A percentile compares a stretch with the other conserved stretches of the same genome.
Evolutionary conservation across 2,329 filamentous ascomycete species (phyloP).

Genomic region (Venturia pyrina): DNA sequence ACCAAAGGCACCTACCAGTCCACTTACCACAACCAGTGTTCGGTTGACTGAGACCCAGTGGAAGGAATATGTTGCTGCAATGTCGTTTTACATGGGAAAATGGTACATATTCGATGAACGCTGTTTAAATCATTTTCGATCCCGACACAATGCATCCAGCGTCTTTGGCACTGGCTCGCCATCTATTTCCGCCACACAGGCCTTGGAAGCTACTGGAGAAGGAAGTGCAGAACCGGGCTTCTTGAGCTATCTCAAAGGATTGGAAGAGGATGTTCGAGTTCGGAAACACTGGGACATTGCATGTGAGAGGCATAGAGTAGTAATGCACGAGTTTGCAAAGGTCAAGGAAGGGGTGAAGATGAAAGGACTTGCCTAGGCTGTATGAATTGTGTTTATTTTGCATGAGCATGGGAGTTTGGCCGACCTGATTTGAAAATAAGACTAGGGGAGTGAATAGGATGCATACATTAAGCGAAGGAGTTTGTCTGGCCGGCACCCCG

Average conservation of each 20-base stretch:
- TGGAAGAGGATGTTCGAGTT: conserved; percentile 56
- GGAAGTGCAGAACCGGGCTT: conserved; percentile 39
- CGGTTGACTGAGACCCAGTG: conserved; percentile 22
- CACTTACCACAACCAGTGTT: background rate
- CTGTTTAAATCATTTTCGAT: conserved; percentile 47
- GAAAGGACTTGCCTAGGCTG: conserved; percentile 1
- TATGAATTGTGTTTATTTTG: background rate
- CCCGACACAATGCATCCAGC: conserved; percentile 37
- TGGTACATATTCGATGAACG: conserved; percentile 45
- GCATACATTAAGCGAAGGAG: background rate
- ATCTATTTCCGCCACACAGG: conserved; percentile 19
- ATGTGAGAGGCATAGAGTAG: conserved; percentile 49
- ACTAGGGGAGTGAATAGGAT: background rate
- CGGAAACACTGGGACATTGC: conserved; percentile 50
- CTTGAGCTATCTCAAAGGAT: conserved; percentile 47
- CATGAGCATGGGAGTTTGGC: background rate
- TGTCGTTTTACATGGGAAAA: conserved; percentile 46
- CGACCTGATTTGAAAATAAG: background rate
- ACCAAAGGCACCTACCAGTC: conserved; percentile 36
- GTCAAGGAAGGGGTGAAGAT: conserved; percentile 31
- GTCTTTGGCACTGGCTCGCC: conserved; percentile 8
- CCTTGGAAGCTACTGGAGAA: conserved; percentile 46
- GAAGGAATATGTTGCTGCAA: conserved; percentile 41
- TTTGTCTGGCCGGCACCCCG: background rate
- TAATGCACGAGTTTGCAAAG: conserved; percentile 48